Evolutionary conservation across 495 filamentous ascomycete genomes (phyloP).

Genomic region (Daldinia caldariorum): DNA sequence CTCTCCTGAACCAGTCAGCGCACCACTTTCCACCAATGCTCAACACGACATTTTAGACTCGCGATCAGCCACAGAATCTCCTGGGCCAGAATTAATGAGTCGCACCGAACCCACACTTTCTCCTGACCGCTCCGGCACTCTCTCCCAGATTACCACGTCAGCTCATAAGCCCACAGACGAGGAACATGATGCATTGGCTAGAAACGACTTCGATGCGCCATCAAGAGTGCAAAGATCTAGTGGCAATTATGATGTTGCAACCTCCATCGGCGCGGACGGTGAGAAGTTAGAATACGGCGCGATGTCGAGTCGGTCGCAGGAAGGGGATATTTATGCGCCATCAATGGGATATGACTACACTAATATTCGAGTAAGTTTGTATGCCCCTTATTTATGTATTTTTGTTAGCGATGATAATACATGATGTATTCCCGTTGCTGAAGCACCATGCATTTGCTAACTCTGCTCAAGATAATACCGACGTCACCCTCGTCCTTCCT

Average conservation of each 20-base stretch:
- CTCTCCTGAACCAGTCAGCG: constrained; percentile 37
- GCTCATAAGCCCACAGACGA: constrained; percentile 51
- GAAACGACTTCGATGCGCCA: neutral
- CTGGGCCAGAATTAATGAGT: constrained; percentile 46
- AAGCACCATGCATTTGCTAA: constrained; percentile 29
- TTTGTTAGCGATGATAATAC: neutral
- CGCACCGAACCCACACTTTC: constrained; percentile 37
- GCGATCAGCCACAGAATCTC: constrained; percentile 53
- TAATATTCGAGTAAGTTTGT: constrained; percentile 67
- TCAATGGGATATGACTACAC: constrained; percentile 73
- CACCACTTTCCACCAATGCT: constrained; percentile 15
- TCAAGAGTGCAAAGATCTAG: constrained; percentile 23
- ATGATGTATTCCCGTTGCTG: neutral
- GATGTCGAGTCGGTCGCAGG: constrained; percentile 35
- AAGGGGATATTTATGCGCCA: constrained; percentile 46
- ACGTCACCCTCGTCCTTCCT: constrained; percentile 81
- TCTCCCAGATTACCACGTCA: constrained; percentile 25
- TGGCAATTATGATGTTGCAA: constrained; percentile 29
- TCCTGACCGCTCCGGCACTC: constrained; percentile 35
- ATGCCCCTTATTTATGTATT: neutral
- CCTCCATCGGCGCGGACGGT: constrained; percentile 39
- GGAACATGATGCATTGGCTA: constrained; percentile 44
- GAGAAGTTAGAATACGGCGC: constrained; percentile 39
- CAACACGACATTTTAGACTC: constrained; percentile 29
- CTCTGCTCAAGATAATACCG: constrained; percentile 63